These are phyloP conservation scores for Vaccinium darrowii DNA, from an alignment of 148 eudicot genomes.

Conservation along the genomic window DNA sequence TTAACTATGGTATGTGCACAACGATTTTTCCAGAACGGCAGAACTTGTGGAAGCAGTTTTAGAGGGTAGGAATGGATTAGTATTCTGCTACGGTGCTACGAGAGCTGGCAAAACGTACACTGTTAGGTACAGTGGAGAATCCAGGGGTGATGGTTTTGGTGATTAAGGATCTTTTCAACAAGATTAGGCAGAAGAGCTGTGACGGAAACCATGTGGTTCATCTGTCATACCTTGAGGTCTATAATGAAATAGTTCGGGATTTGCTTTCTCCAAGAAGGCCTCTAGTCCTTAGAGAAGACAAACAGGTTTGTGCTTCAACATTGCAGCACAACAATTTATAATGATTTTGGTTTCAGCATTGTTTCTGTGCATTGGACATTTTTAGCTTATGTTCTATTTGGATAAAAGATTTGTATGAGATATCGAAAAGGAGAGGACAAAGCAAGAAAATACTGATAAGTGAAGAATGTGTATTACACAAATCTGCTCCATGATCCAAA, in stretches of 20 bases:
- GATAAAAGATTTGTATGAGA: background rate
- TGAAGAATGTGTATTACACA: background rate
- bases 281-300: conserved; percentile 81
- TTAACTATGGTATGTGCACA: background rate
- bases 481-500: background rate
- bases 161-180: conserved; percentile 77
- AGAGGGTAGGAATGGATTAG: conserved; percentile 83
- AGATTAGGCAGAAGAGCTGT: conserved; percentile 71
- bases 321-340: background rate
- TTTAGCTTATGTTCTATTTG: background rate
- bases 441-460: background rate
- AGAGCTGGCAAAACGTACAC: conserved; percentile 93
- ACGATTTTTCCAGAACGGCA: conserved; percentile 63
- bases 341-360: background rate
- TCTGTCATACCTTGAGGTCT: conserved; percentile 83
- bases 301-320: conserved; percentile 47
- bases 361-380: background rate
- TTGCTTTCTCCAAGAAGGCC: conserved; percentile 92
- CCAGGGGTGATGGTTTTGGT: conserved; percentile 94
- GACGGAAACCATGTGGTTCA: conserved; percentile 87
- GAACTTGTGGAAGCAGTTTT: conserved; percentile 84
- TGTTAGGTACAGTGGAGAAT: conserved; percentile 75
- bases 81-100: conserved; percentile 89
- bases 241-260: conserved; percentile 88
- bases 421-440: background rate